Conservation (phyloP, 2,329 filamentous ascomycete genomes). For the Aspergillus sp. region DNA sequence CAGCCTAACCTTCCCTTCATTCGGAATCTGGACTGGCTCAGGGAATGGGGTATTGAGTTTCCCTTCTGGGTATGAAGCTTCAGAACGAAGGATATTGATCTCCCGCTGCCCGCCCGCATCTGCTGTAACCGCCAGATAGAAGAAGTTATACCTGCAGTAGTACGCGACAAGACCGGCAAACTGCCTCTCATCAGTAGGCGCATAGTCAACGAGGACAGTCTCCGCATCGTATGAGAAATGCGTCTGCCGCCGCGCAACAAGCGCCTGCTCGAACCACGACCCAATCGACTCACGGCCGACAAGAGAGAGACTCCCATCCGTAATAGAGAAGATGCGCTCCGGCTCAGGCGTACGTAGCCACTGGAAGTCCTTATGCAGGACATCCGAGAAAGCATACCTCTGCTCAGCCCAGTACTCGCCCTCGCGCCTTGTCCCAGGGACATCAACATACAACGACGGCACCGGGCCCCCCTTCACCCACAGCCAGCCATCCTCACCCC, state of each 20-base stretch:
- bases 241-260: constrained; percentile 11
- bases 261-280: constrained; percentile 14
- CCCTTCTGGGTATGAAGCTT: constrained; percentile 8
- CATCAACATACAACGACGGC: constrained; percentile 9
- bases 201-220: not conserved
- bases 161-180: constrained; percentile 9
- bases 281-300: constrained; percentile 13
- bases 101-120: constrained; percentile 9
- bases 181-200: constrained; percentile 7
- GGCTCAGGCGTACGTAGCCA: constrained; percentile 11
- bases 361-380: constrained; percentile 8
- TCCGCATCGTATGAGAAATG: constrained; percentile 13
- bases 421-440: not conserved
- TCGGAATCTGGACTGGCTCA: not conserved
- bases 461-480: constrained; percentile 7
- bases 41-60: not conserved
- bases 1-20: constrained; percentile 4
- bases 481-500: constrained; percentile 10
- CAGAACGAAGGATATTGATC: constrained; percentile 7
- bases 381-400: constrained; percentile 5
- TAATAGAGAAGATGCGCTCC: constrained; percentile 5
- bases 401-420: constrained; percentile 6
- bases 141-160: constrained; percentile 13
- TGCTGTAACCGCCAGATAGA: constrained; percentile 9
- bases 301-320: not conserved